These are phyloP conservation scores for Peronospora belbahrii DNA, from an alignment of 352 stramenopile genomes.

Conservation along the genomic window DNA sequence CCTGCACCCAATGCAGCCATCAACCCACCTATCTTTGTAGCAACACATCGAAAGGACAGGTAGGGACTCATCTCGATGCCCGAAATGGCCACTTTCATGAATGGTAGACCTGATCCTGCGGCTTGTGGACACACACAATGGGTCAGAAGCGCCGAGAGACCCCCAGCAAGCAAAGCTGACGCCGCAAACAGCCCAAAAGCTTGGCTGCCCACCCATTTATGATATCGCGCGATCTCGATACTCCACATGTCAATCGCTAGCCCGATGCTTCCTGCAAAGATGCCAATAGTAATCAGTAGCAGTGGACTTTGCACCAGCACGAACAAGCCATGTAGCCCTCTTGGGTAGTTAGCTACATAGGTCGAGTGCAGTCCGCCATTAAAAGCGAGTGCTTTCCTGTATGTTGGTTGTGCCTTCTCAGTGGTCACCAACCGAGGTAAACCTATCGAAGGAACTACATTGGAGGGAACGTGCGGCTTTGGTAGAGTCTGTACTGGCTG, in stretches of 20 bases:
- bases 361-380: conserved; percentile 67
- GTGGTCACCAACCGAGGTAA: not conserved
- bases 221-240: conserved; percentile 52
- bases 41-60: conserved; percentile 56
- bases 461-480: conserved; percentile 3
- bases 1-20: conserved; percentile 52
- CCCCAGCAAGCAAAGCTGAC: conserved; percentile 40
- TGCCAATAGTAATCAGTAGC: conserved; percentile 52
- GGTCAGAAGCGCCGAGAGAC: conserved; percentile 43
- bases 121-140: conserved; percentile 62
- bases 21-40: conserved; percentile 67
- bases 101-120: conserved; percentile 63
- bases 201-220: conserved; percentile 42
- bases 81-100: conserved; percentile 80
- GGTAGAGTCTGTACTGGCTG: conserved; percentile 11
- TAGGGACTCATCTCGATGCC: conserved; percentile 75
- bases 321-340: conserved; percentile 46
- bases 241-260: conserved; percentile 60
- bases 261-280: conserved; percentile 60
- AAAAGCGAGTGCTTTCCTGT: conserved; percentile 52
- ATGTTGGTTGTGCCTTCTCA: conserved; percentile 15
- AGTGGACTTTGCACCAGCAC: conserved; percentile 67
- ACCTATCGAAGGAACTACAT: not conserved
- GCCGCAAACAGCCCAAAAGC: conserved; percentile 54
- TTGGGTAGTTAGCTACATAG: conserved; percentile 62